Evolutionary conservation across 345 rosid genomes (phyloP).

Genomic region (Syzygium oleosum): DNA sequence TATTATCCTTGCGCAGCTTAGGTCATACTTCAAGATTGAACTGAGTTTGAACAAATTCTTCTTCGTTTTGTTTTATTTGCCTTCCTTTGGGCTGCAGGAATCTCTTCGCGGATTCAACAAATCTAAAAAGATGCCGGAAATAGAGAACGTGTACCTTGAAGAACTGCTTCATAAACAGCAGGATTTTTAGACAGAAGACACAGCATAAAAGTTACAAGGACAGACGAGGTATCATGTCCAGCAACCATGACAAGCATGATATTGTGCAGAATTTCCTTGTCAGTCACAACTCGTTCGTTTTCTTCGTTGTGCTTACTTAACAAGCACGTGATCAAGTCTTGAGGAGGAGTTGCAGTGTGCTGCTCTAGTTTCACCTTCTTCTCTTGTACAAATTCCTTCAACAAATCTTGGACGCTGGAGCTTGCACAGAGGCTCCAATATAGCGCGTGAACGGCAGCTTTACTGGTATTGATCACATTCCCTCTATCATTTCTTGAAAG

Average conservation of each 20-base stretch:
- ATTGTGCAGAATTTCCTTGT: slow-evolving; percentile 42
- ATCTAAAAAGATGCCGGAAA: background rate
- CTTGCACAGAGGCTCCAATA: slow-evolving; percentile 26
- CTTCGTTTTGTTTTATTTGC: background rate
- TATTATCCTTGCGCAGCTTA: background rate
- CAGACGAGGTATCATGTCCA: slow-evolving; percentile 45
- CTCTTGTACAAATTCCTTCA: slow-evolving; percentile 23
- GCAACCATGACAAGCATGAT: slow-evolving; percentile 40
- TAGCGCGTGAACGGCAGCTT: slow-evolving; percentile 43
- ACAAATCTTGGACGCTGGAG: slow-evolving; percentile 10
- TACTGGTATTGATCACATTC: slow-evolving; percentile 39
- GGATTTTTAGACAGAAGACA: slow-evolving; percentile 35
- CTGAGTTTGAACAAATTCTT: background rate
- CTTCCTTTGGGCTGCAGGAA: background rate
- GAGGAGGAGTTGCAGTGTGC: slow-evolving; percentile 9
- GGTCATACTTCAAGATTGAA: background rate
- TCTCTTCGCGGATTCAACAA: background rate
- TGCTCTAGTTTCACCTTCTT: slow-evolving; percentile 23
- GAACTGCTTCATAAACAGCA: slow-evolving; percentile 24
- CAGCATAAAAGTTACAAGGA: slow-evolving; percentile 26
- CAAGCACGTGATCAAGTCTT: slow-evolving; percentile 35
- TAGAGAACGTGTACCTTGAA: slow-evolving; percentile 25
- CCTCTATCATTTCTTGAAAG: slow-evolving; percentile 28
- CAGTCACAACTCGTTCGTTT: slow-evolving; percentile 12
- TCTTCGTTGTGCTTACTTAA: slow-evolving; percentile 15